Percentiles rank a stretch among this genome's conserved stretches.
Evolutionary conservation across 2,329 filamentous ascomycete genomes (phyloP).

Genomic region (Monosporascus ibericus): DNA sequence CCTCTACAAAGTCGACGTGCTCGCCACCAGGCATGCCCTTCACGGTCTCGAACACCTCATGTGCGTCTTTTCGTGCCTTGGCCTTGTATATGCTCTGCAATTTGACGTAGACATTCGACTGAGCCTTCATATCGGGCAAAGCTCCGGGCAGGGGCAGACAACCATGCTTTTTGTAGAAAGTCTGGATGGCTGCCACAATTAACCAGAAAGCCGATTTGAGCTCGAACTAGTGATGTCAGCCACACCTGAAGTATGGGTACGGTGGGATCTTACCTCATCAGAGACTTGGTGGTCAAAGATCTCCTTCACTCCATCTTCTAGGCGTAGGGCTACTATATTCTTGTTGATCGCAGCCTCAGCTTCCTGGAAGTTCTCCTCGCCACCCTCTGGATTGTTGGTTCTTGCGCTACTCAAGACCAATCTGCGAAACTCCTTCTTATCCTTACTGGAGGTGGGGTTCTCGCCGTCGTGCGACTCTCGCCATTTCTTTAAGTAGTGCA

Average conservation of each 20-base stretch:
- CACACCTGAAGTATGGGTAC: conserved; percentile 6
- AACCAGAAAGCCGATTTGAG: conserved; percentile 71
- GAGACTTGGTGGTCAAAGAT: conserved; percentile 64
- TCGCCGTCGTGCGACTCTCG: conserved; percentile 62
- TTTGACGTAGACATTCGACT: conserved; percentile 81
- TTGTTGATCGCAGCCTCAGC: conserved; percentile 83
- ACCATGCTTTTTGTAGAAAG: conserved; percentile 68
- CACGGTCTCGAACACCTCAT: conserved; percentile 65
- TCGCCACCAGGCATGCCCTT: conserved; percentile 43
- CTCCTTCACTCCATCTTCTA: conserved; percentile 65
- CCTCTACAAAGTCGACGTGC: conserved; percentile 61
- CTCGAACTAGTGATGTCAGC: conserved; percentile 33
- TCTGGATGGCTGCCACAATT: conserved; percentile 71
- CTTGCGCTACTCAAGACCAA: conserved; percentile 62
- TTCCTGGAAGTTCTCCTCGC: conserved; percentile 96
- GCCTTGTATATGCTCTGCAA: conserved; percentile 90
- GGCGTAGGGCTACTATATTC: conserved; percentile 62
- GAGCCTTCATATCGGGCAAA: conserved; percentile 95
- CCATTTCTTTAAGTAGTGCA: conserved; percentile 81
- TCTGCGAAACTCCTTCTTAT: conserved; percentile 78
- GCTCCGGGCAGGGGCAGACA: conserved; percentile 79
- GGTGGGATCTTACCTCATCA: conserved; percentile 45
- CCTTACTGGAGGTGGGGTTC: conserved; percentile 68
- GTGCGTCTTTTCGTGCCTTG: conserved; percentile 73
- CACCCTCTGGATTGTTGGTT: conserved; percentile 70